phyloP scores from a whole-genome alignment of 106 monocot species.

The Dendrobium nobile region DNA sequence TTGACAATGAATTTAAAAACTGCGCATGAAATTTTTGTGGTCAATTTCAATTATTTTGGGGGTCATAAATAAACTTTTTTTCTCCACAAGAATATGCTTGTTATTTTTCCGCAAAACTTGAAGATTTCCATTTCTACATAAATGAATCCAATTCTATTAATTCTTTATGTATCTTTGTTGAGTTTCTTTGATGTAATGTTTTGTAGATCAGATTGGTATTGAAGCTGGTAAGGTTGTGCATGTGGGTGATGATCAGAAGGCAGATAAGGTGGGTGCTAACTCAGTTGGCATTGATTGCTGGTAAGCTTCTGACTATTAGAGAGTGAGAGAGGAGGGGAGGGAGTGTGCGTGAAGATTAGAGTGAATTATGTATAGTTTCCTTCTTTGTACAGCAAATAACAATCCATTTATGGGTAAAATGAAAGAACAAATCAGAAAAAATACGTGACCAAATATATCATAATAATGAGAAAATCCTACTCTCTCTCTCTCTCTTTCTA shows the following conservation, averaged over 20 bases:
- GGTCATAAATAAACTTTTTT: neutral
- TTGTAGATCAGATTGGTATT: conserved; percentile 60
- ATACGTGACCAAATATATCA: too few relatives aligned
- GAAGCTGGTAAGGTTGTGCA: conserved; percentile 60
- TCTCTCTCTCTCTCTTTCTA: too few relatives aligned
- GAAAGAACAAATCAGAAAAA: too few relatives aligned
- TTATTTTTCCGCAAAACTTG: neutral
- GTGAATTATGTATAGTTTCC: too few relatives aligned
- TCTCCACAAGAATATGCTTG: neutral
- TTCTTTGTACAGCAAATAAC: too few relatives aligned
- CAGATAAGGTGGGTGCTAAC: conserved; percentile 76
- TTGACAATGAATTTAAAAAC: neutral
- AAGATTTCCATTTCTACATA: neutral
- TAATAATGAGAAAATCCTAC: too few relatives aligned
- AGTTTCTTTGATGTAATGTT: neutral
- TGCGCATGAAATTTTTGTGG: neutral
- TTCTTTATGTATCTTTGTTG: neutral
- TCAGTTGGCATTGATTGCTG: conserved; percentile 78
- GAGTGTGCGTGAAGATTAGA: too few relatives aligned
- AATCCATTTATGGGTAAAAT: too few relatives aligned
- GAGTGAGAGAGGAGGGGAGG: too few relatives aligned
- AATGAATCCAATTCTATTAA: neutral
- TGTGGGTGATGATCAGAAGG: conserved; percentile 83
- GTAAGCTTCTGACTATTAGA: conserved; percentile 24
- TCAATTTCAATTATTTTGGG: neutral